phyloP scores from a whole-genome alignment of 2,329 filamentous ascomycete genomes.

The Colletotrichum tanaceti region DNA sequence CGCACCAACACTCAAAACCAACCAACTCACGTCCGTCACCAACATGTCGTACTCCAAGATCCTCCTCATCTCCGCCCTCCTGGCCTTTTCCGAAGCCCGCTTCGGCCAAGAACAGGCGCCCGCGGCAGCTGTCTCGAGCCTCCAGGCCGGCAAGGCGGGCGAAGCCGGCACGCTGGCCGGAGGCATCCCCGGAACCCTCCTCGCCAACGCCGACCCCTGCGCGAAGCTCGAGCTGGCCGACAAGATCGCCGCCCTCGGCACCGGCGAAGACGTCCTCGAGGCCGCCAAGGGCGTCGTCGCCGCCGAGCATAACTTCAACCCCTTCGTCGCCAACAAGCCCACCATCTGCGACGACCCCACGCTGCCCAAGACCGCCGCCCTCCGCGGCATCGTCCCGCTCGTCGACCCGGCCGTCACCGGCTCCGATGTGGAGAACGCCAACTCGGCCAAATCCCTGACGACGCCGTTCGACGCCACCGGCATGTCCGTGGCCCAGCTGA shows the following conservation, averaged over 20 bases:
- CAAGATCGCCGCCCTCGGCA: conserved; percentile 71
- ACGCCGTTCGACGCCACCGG: conserved; percentile 69
- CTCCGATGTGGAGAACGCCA: conserved; percentile 68
- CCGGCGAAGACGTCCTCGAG: conserved; percentile 67
- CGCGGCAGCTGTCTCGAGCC: conserved; percentile 64
- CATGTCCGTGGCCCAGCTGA: conserved; percentile 73
- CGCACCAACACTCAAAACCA: too few species aligned
- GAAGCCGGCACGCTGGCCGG: conserved; percentile 73
- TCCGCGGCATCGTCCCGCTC: conserved; percentile 74
- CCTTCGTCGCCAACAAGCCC: conserved; percentile 68
- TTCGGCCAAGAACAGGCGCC: conserved; percentile 74
- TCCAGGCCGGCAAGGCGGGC: conserved; percentile 68
- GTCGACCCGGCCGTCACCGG: conserved; percentile 73
- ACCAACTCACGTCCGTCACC: conserved; percentile 9
- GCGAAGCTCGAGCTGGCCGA: conserved; percentile 74
- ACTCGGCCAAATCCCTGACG: conserved; percentile 63
- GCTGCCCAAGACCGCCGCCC: conserved; percentile 69
- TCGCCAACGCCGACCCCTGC: conserved; percentile 74
- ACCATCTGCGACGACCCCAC: conserved; percentile 72
- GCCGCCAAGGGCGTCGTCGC: conserved; percentile 72
- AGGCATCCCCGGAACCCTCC: conserved; percentile 68
- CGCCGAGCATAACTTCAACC: conserved; percentile 81
- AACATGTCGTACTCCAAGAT: conserved; percentile 58
- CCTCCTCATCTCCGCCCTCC: conserved; percentile 53
- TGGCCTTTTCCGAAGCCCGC: conserved; percentile 62